Evolutionary conservation across 495 filamentous ascomycete species (phyloP), one percentile per base, ranked within the genome.

Genomic region (Tuber calosporum): DNA sequence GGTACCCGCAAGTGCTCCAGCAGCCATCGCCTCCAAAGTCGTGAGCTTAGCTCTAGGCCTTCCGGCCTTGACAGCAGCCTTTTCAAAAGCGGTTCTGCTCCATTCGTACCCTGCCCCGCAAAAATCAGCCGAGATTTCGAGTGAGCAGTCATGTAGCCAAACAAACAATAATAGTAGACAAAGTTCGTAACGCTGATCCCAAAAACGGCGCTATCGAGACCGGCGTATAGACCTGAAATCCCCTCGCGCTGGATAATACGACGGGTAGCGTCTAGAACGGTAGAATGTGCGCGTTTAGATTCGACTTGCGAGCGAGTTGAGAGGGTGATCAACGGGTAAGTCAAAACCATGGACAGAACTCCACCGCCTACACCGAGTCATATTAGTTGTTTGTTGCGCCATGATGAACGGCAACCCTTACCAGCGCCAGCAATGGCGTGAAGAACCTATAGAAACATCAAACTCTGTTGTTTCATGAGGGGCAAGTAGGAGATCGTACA

Each of bases 131-230:
- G 42, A 66, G 45, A 26, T 45, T 26, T 13, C 19, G 26, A 4
- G 37, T 53, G 34, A 72, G 36, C 2, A 11, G 30, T 8, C 26
- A 30, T 13, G 39, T 22, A 74, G 36, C 36, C 13, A 58, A 38
- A 36, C 40, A n/a, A 77, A 90, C 95, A 99, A 84, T 99, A 99
- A 84, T 99, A 99, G 84, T 99, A 99, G 36, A 99, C 94, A 78
- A 99, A 98, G 84, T 99, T 99, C 72, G 95, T 99, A 73, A 99
- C 90, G 83, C 91, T 94, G 84, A 98, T 98, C 79, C 96, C 95
- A 82, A 99, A 97, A 6, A 99, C 86, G 13, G 95, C 95, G 36
- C 90, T 94, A 79, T 94, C 90, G 43, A 97, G 86, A 15, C 93
- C 93, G 5, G 93, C 88, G 82, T 95, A 98, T 5, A 99, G 87